Base-by-base conservation (phyloP, 2,329 filamentous ascomycete genomes). In the Aureobasidium leucospermi region DNA sequence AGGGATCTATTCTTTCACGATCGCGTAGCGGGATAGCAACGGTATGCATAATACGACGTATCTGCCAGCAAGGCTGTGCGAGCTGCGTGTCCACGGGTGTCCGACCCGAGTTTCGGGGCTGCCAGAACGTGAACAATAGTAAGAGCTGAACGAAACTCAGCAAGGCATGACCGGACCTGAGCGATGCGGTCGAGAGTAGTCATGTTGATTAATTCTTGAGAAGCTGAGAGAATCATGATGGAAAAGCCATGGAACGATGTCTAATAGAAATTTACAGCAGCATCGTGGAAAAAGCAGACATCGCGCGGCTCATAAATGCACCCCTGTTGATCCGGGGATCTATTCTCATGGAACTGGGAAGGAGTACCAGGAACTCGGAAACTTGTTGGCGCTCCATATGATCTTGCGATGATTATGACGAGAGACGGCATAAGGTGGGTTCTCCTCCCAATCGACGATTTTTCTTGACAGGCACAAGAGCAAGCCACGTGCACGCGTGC, bases 311-410 rank as follows among this genome's bases (percentile, higher is more conserved):
- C 7, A 10, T 31, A 45, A 2, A 28, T 10, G 39, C 13, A 48
- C 55, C 55, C 55, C 55, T 58, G 55, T 38, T 58, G 55, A 58
- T 58, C 55, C 23, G 55, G 55, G 55, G 55, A 58, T 42, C 42
- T 11, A 4, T 16, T 10, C 28, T 15, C 38, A 32, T 19, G 29
- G 34, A 51, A 38, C 28, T 46, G 45, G 52, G 39, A 36, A 36
- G 41, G 36, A 32, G 31, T 23, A 56, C 52, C 52, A 38, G 32
- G 31, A 46, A 29, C 29, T 46, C 19, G 52, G 52, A 38, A 56
- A 38, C 31, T 5, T 45, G 41, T 28, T 45, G 16, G 16, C 41
- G 13, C 11, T 31, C 38, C n/a, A 15, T 55, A 32, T 28, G n/a
- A 32, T 16, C n/a, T 10, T 41, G 38, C 28, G 51, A 13, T 55